These are phyloP conservation scores for Leccinum imitatum DNA, from an alignment of 768 basidiomycete species.

Conservation along the genomic window DNA sequence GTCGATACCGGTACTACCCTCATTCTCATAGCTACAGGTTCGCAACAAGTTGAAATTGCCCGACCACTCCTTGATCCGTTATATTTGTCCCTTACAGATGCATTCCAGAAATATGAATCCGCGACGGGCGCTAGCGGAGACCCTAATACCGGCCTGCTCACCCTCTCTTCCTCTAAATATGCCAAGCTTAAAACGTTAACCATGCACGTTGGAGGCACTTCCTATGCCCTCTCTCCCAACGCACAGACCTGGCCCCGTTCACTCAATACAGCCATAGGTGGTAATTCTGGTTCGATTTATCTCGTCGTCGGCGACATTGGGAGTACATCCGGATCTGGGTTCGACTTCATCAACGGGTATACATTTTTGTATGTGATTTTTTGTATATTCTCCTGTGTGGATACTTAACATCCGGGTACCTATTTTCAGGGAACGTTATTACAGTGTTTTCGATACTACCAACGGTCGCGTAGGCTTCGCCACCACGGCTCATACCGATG, in stretches of 20 bases:
- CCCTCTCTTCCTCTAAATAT: conserved; percentile 27
- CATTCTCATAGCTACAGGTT: conserved; percentile 29
- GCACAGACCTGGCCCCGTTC: conserved; percentile 37
- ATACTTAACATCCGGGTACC: neutral
- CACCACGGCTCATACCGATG: neutral
- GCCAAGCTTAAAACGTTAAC: conserved; percentile 23
- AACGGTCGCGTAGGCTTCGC: conserved; percentile 12
- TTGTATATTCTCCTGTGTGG: neutral
- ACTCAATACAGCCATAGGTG: conserved; percentile 32
- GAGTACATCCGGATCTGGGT: conserved; percentile 7
- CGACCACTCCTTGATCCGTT: conserved; percentile 7
- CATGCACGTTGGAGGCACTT: conserved; percentile 26
- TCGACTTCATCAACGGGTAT: conserved; percentile 29
- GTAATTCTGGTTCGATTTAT: conserved; percentile 24
- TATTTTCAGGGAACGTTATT: conserved; percentile 37
- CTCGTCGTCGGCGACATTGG: conserved; percentile 31
- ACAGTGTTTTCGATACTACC: conserved; percentile 34
- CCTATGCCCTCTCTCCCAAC: conserved; percentile 25
- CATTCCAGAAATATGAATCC: conserved; percentile 25
- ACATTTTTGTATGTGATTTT: conserved; percentile 8
- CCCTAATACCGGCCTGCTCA: conserved; percentile 29
- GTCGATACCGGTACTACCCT: conserved; percentile 27
- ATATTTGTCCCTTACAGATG: conserved; percentile 21
- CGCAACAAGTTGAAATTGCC: neutral
- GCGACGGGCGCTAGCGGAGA: conserved; percentile 31